phyloP scores from a whole-genome alignment of 257 asterid genomes.

The Salvia splendens region DNA sequence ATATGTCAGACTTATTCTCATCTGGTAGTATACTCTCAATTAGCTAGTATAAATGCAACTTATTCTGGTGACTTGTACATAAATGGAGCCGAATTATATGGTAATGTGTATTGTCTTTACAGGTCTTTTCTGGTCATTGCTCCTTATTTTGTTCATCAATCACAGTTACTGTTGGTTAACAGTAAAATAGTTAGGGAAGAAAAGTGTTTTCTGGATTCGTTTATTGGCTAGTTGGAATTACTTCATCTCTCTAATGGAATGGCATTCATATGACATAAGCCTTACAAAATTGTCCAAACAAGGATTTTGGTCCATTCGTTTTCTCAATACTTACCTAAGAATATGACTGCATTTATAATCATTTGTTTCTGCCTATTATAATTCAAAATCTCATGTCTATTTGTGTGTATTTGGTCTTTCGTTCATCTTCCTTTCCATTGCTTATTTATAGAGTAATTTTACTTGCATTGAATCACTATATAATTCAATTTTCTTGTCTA shows the following conservation, averaged over 20 bases:
- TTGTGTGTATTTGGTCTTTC: background rate
- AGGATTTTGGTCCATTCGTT: background rate
- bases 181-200: background rate
- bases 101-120: no score
- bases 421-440: background rate
- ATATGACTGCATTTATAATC: background rate
- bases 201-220: background rate
- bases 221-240: background rate
- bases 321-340: background rate
- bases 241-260: background rate
- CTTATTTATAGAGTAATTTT: no score
- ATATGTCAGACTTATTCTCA: background rate
- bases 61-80: no score
- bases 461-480: background rate
- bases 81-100: no score
- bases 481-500: slow-evolving; percentile 23
- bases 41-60: background rate
- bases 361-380: background rate
- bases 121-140: no score
- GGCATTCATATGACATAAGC: background rate
- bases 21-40: background rate
- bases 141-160: background rate
- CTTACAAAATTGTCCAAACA: background rate
- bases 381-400: background rate
- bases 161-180: background rate